Evolutionary conservation across 257 asterid genomes (phyloP).

Genomic region (Solanum peruvianum): DNA sequence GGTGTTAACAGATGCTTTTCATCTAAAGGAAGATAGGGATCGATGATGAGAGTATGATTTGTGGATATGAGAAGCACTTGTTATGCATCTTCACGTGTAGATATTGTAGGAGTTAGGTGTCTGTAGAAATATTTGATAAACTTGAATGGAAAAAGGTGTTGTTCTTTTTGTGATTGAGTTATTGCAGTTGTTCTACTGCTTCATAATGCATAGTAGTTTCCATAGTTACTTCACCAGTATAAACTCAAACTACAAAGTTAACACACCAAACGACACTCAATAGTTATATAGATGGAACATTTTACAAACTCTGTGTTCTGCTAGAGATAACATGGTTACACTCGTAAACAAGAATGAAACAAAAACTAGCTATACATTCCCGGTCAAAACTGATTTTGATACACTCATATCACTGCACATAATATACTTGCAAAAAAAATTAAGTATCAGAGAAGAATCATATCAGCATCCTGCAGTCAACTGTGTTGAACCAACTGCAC

Average conservation of each 20-base stretch:
- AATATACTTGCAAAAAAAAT: not conserved
- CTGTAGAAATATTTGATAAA: not conserved
- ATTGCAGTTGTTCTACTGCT: not conserved
- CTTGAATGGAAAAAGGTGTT: not conserved
- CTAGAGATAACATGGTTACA: not conserved
- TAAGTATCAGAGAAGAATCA: not conserved
- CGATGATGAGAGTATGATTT: not conserved
- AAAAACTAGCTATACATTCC: not conserved
- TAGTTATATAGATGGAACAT: not conserved
- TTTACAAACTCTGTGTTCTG: not conserved
- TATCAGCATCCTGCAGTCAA: conserved; percentile 35
- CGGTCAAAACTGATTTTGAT: not conserved
- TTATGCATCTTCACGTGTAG: not conserved
- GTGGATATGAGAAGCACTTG: not conserved
- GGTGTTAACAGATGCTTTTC: not conserved
- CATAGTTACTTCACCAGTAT: not conserved
- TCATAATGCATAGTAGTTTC: not conserved
- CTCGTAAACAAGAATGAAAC: not conserved
- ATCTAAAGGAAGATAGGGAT: not conserved
- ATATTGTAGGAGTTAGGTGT: not conserved
- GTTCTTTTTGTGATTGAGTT: not conserved
- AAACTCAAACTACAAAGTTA: not conserved
- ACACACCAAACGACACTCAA: not conserved
- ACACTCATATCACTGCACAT: not conserved
- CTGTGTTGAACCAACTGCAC: conserved; percentile 35